Percentiles rank a stretch among this genome's conserved stretches.
Evolutionary conservation across 2,329 filamentous ascomycete genomes (phyloP).

Genomic region (Thelonectria olida): DNA sequence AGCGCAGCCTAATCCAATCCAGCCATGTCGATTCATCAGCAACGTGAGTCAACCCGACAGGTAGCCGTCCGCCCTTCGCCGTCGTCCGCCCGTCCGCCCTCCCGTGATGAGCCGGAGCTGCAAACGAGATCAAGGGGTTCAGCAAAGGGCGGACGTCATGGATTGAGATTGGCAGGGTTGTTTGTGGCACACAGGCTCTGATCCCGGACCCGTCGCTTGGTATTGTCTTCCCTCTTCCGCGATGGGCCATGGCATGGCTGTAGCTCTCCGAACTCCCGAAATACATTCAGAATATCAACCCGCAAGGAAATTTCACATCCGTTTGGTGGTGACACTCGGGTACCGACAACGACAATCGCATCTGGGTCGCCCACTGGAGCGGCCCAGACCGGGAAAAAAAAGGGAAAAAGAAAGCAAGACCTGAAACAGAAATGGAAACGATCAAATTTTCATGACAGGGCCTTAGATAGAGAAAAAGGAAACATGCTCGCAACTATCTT

Average conservation of each 20-base stretch:
- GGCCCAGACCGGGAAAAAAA: not conserved
- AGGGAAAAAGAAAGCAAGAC: not conserved
- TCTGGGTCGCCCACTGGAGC: slow-evolving; percentile 7
- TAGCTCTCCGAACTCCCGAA: slow-evolving; percentile 1
- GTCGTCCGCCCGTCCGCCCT: not conserved
- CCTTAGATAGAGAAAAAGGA: not conserved
- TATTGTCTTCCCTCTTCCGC: slow-evolving; percentile 3
- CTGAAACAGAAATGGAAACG: slow-evolving; percentile 1
- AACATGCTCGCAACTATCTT: not conserved
- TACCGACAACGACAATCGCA: slow-evolving; percentile 4
- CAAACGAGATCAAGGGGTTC: slow-evolving; percentile 7
- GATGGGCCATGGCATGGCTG: not conserved
- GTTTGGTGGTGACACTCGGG: slow-evolving; percentile 7
- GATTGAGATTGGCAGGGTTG: slow-evolving; percentile 10
- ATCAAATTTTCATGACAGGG: not conserved
- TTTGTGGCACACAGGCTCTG: slow-evolving; percentile 10
- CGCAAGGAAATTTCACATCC: not conserved
- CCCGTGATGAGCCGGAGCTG: slow-evolving; percentile 15
- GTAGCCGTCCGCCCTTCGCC: not conserved
- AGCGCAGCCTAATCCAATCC: slow-evolving; percentile 6
- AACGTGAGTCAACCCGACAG: slow-evolving; percentile 13
- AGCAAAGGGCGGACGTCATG: slow-evolving; percentile 5
- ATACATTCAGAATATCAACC: not conserved
- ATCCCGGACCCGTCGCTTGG: slow-evolving; percentile 13
- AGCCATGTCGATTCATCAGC: not conserved